phyloP scores from a whole-genome alignment of 2,329 filamentous ascomycete genomes.

The Zopfia rhizophila region DNA sequence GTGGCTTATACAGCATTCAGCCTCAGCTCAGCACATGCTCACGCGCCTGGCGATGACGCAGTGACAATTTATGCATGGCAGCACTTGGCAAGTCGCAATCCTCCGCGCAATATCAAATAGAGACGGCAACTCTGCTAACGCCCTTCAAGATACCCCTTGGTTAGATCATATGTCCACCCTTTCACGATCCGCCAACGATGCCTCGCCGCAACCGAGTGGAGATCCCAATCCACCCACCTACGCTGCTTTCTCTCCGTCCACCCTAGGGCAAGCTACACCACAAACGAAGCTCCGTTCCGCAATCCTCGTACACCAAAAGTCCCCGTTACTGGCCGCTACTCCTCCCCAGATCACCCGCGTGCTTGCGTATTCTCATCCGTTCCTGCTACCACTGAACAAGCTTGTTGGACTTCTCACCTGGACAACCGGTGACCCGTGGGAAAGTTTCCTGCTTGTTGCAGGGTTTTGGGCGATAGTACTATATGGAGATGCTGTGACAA shows the following conservation, averaged over 20 bases:
- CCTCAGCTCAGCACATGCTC: conserved; percentile 31
- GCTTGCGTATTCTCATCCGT: conserved; percentile 94
- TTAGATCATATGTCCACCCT: conserved; percentile 54
- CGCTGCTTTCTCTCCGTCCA: conserved; percentile 89
- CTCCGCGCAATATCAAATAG: conserved; percentile 17
- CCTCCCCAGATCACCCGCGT: conserved; percentile 94
- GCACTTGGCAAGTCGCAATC: conserved; percentile 51
- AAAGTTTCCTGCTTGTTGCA: conserved; percentile 90
- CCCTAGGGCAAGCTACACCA: conserved; percentile 74
- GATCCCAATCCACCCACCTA: conserved; percentile 74
- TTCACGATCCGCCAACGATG: conserved; percentile 49
- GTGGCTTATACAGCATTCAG: conserved; percentile 35
- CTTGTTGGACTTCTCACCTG: conserved; percentile 88
- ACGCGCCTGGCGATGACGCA: conserved; percentile 47
- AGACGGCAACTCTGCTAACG: conserved; percentile 40
- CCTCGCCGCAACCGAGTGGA: conserved; percentile 47
- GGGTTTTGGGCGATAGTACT: conserved; percentile 86
- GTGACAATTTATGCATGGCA: conserved; percentile 52
- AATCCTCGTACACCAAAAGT: conserved; percentile 97
- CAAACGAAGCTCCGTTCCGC: conserved; percentile 83
- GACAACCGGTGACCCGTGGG: conserved; percentile 94
- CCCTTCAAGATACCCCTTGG: conserved; percentile 51
- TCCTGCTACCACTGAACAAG: conserved; percentile 88
- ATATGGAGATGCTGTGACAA: conserved; percentile 86
- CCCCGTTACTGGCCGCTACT: conserved; percentile 88